phyloP scores from a whole-genome alignment of 176 grass and related monocot species.

The Aechmea fasciata region DNA sequence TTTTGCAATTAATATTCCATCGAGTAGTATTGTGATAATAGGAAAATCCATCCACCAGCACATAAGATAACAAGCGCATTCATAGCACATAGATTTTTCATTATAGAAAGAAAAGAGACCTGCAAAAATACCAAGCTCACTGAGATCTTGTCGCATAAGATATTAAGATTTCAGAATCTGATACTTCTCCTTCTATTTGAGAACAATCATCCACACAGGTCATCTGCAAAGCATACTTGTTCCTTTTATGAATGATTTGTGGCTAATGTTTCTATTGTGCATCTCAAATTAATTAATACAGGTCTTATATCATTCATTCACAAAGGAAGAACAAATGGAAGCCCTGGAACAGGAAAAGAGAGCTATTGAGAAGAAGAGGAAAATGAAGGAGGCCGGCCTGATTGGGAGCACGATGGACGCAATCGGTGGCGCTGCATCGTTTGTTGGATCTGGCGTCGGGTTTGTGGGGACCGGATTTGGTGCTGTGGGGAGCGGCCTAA shows the following conservation, averaged over 20 bases:
- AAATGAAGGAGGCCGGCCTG: slow-evolving; percentile 67
- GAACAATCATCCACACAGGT: too few relatives aligned
- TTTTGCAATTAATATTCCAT: background rate
- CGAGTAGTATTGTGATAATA: too few relatives aligned
- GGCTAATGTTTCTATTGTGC: background rate
- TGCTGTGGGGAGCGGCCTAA: slow-evolving; percentile 57
- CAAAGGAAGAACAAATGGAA: slow-evolving; percentile 67
- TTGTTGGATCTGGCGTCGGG: slow-evolving; percentile 70
- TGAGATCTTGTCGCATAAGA: too few relatives aligned
- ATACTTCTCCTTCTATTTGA: too few relatives aligned
- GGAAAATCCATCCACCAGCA: too few relatives aligned
- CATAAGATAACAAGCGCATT: too few relatives aligned
- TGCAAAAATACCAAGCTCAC: too few relatives aligned
- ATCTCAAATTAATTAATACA: slow-evolving; percentile 10
- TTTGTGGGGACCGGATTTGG: slow-evolving; percentile 64
- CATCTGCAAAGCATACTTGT: too few relatives aligned
- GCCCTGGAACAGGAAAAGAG: slow-evolving; percentile 59
- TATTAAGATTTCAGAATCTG: too few relatives aligned
- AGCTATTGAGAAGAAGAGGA: slow-evolving; percentile 71
- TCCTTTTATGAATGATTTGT: background rate
- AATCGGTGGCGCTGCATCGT: slow-evolving; percentile 61
- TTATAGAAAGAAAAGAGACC: too few relatives aligned
- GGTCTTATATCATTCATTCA: slow-evolving; percentile 66
- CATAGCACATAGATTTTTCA: too few relatives aligned
- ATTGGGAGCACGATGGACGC: slow-evolving; percentile 98